A percentile compares a stretch with the other conserved stretches of the same genome.
These are phyloP conservation scores for Triticum timopheevii DNA, from an alignment of 176 grass and related monocot species.

Conservation along the genomic window DNA sequence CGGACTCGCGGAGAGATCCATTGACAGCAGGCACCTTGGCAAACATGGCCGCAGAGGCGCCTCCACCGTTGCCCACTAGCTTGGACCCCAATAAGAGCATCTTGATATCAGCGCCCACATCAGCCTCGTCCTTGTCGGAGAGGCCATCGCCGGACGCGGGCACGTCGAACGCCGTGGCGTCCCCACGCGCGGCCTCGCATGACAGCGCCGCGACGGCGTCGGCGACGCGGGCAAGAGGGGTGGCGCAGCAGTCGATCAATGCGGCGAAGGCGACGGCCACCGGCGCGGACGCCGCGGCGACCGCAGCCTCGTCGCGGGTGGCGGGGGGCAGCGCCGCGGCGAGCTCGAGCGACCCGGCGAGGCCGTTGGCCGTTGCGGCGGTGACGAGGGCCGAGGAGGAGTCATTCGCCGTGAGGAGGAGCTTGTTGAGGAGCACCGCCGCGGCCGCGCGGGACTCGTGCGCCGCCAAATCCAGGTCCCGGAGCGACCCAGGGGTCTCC, in stretches of 20 bases:
- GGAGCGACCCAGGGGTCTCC: conserved; percentile 24
- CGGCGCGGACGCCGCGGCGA: conserved; percentile 61
- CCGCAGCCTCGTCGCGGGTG: conserved; percentile 51
- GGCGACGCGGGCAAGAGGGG: conserved; percentile 57
- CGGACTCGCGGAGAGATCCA: conserved; percentile 72
- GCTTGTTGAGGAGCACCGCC: conserved; percentile 80
- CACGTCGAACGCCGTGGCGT: conserved; percentile 62
- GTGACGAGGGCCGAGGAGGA: conserved; percentile 39
- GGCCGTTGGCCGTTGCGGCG: conserved; percentile 40
- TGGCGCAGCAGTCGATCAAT: conserved; percentile 74
- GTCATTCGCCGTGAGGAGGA: conserved; percentile 54
- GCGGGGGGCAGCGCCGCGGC: conserved; percentile 32
- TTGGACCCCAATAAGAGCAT: conserved; percentile 84
- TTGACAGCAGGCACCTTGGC: conserved; percentile 61
- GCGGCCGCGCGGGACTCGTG: conserved; percentile 60
- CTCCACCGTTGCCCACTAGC: conserved; percentile 42
- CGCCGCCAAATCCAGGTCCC: conserved; percentile 8
- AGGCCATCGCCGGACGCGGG: conserved; percentile 72
- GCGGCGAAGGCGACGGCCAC: conserved; percentile 51
- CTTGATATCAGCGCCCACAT: conserved; percentile 79
- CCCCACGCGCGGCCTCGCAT: conserved; percentile 73
- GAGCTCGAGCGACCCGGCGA: conserved; percentile 48
- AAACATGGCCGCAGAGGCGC: conserved; percentile 27
- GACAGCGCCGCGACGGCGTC: conserved; percentile 88
- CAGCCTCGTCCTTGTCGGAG: conserved; percentile 76